A percentile compares a stretch with the other conserved stretches of the same genome.
These are phyloP conservation scores for Trichocladium uniseriatum DNA, from an alignment of 495 filamentous ascomycete genomes.

Conservation along the genomic window DNA sequence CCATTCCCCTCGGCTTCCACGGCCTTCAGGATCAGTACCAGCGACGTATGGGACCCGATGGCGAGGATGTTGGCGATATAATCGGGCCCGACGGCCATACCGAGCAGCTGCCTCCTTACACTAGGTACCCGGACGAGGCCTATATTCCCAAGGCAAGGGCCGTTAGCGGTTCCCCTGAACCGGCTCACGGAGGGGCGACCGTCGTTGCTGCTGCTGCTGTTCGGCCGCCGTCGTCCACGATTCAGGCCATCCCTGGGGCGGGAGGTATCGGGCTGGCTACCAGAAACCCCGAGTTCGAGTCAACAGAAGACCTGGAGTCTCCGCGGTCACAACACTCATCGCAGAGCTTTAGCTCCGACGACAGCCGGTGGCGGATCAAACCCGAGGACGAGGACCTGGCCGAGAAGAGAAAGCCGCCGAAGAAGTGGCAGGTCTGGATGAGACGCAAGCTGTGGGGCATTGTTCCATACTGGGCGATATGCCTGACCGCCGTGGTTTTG, in stretches of 20 bases:
- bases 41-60: constrained; percentile 62
- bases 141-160: constrained; percentile 16
- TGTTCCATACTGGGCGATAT: constrained; percentile 60
- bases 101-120: constrained; percentile 84
- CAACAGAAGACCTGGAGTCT: constrained; percentile 42
- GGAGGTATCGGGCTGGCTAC: constrained; percentile 47
- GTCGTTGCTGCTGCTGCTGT: neutral
- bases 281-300: constrained; percentile 47
- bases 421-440: constrained; percentile 48
- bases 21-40: constrained; percentile 56
- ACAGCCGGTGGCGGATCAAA: constrained; percentile 37
- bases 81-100: constrained; percentile 86
- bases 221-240: neutral
- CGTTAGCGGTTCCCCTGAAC: neutral
- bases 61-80: constrained; percentile 75
- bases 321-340: constrained; percentile 44
- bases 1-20: constrained; percentile 67
- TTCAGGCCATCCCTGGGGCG: constrained; percentile 32
- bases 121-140: constrained; percentile 30
- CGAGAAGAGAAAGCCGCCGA: constrained; percentile 39
- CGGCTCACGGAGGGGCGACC: neutral
- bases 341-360: constrained; percentile 40
- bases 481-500: constrained; percentile 44
- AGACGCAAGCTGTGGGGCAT: constrained; percentile 52
- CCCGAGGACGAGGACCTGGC: constrained; percentile 23